phyloP scores from a whole-genome alignment of 1,284 basidiomycete genomes.

The Mycena citricolor region DNA sequence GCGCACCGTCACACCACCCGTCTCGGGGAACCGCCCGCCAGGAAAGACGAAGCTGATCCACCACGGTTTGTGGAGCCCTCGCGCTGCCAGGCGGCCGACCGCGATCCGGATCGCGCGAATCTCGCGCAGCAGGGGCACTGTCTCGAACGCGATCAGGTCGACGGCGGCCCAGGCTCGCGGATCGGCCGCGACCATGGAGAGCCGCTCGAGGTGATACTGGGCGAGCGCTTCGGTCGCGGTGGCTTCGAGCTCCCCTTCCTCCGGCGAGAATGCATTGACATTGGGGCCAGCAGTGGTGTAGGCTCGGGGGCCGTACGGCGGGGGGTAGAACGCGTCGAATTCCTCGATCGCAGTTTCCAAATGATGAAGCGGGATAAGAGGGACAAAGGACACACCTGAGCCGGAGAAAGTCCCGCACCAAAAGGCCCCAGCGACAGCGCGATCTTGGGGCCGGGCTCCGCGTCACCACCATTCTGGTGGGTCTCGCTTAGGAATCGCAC shows the following conservation, averaged over 20 bases:
- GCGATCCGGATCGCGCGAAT: slow-evolving; percentile 65
- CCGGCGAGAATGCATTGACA: slow-evolving; percentile 43
- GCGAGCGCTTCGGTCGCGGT: slow-evolving; percentile 54
- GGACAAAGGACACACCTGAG: slow-evolving; percentile 52
- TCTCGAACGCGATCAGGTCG: slow-evolving; percentile 78
- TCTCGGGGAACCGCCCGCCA: slow-evolving; percentile 50
- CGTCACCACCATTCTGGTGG: slow-evolving; percentile 21
- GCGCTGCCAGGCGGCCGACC: slow-evolving; percentile 40
- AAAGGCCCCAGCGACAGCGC: slow-evolving; percentile 75
- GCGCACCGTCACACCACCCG: slow-evolving; percentile 28
- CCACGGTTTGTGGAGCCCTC: slow-evolving; percentile 42
- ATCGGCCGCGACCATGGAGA: slow-evolving; percentile 53
- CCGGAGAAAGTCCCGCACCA: slow-evolving; percentile 64
- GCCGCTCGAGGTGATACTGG: slow-evolving; percentile 67
- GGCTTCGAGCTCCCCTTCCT: slow-evolving; percentile 33
- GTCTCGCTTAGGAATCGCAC: slow-evolving; percentile 31
- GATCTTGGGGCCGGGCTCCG: slow-evolving; percentile 38
- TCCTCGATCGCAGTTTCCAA: slow-evolving; percentile 32
- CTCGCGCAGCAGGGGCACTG: slow-evolving; percentile 70
- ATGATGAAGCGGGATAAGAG: too few species aligned
- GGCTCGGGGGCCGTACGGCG: slow-evolving; percentile 65
- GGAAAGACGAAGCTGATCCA: slow-evolving; percentile 79
- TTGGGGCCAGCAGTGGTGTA: slow-evolving; percentile 36
- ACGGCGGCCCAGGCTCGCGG: slow-evolving; percentile 54
- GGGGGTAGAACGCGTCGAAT: slow-evolving; percentile 73